These are phyloP conservation scores for Pestalotiopsis sp. DNA, from an alignment of 2,329 filamentous ascomycete species.

Conservation along the genomic window DNA sequence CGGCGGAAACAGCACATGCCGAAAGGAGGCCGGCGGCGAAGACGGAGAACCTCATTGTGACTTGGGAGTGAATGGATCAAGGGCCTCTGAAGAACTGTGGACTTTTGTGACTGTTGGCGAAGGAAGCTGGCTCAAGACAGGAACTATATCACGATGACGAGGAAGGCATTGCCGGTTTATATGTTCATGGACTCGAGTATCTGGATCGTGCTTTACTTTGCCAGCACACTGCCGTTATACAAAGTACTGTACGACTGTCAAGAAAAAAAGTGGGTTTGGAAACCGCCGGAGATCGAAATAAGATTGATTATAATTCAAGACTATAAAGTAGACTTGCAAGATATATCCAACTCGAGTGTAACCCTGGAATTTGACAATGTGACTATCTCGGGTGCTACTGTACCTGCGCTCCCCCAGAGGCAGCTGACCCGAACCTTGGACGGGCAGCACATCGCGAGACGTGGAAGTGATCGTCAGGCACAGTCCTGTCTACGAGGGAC, in stretches of 20 bases:
- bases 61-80: not conserved
- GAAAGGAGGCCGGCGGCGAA: constrained; percentile 26
- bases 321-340: not conserved
- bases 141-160: not conserved
- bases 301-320: not conserved
- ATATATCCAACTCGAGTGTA: not conserved
- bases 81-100: not conserved
- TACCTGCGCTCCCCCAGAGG: not conserved
- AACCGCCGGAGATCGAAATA: constrained; percentile 10
- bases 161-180: not conserved
- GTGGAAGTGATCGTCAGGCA: not conserved
- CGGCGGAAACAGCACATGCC: constrained; percentile 24
- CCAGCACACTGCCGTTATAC: too few species aligned
- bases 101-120: not conserved
- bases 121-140: not conserved
- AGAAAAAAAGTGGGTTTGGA: not conserved
- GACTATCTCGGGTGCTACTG: not conserved
- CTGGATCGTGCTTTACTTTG: too few species aligned
- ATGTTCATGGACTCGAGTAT: not conserved
- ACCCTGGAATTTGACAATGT: constrained; percentile 1
- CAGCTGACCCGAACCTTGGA: not conserved
- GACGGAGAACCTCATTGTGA: constrained; percentile 26
- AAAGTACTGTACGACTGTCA: not conserved
- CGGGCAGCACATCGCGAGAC: not conserved
- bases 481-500: not conserved